Conservation (phyloP, 345 rosid genomes). For the Pistacia integerrima region DNA sequence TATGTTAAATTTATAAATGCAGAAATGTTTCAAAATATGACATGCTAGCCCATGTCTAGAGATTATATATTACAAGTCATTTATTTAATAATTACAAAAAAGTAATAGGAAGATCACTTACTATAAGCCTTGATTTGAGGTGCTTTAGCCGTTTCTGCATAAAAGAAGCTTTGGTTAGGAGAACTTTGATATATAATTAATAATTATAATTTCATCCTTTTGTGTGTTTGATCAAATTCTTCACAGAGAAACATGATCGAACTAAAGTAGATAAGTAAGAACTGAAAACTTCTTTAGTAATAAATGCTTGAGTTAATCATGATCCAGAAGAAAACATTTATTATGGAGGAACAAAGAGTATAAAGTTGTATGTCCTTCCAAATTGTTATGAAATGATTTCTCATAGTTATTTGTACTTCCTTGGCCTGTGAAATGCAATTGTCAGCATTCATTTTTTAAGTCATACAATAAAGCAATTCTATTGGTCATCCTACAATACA, state of each 20-base stretch:
- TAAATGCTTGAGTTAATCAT: neutral
- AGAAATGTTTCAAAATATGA: neutral
- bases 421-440: neutral
- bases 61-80: neutral
- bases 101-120: slow-evolving; percentile 38
- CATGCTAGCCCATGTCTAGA: neutral
- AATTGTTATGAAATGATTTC: neutral
- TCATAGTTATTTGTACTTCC: neutral
- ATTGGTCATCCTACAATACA: too few relatives aligned
- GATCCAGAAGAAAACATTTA: neutral
- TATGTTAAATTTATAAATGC: neutral
- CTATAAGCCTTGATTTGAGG: slow-evolving; percentile 71
- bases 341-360: neutral
- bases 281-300: neutral
- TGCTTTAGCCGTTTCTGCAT: slow-evolving; percentile 85
- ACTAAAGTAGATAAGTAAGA: neutral
- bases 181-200: slow-evolving; percentile 8
- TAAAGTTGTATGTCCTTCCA: neutral
- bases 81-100: slow-evolving; percentile 1
- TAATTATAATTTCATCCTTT: neutral
- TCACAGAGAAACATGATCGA: neutral
- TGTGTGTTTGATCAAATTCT: neutral
- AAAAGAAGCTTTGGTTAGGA: slow-evolving; percentile 18
- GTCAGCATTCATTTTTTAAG: too few relatives aligned
- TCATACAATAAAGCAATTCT: neutral